Percentiles rank a stretch among this genome's conserved stretches.
Conservation (phyloP, 176 grass and related monocot genomes). For the Oryza glumipatula region DNA sequence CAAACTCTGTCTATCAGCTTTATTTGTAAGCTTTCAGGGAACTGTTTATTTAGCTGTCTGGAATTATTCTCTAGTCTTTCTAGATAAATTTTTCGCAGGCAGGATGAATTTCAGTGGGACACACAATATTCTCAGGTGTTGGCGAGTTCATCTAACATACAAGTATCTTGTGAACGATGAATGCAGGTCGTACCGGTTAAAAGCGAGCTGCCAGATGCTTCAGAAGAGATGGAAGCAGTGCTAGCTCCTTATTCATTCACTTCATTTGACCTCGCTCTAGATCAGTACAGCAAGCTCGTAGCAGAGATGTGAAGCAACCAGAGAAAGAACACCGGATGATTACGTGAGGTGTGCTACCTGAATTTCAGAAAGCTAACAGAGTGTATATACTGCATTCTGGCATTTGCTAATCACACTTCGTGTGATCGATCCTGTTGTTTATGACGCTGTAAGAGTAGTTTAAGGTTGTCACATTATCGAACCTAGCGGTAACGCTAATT, state of each 20-base stretch:
- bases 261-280: neutral
- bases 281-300: neutral
- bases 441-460: too few species aligned
- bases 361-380: neutral
- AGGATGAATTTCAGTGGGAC: neutral
- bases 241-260: neutral
- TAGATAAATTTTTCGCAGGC: neutral
- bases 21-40: neutral
- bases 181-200: neutral
- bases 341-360: neutral
- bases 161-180: neutral
- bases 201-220: neutral
- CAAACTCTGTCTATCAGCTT: neutral
- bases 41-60: neutral
- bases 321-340: neutral
- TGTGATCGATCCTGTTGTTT: neutral
- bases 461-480: too few species aligned
- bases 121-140: neutral
- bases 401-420: neutral
- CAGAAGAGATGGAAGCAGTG: neutral
- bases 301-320: neutral
- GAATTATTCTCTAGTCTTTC: neutral
- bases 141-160: neutral
- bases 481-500: neutral
- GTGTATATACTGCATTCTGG: neutral